These are phyloP conservation scores for Quercus tomentella DNA, from an alignment of 331 rosid genomes.

Conservation along the genomic window DNA sequence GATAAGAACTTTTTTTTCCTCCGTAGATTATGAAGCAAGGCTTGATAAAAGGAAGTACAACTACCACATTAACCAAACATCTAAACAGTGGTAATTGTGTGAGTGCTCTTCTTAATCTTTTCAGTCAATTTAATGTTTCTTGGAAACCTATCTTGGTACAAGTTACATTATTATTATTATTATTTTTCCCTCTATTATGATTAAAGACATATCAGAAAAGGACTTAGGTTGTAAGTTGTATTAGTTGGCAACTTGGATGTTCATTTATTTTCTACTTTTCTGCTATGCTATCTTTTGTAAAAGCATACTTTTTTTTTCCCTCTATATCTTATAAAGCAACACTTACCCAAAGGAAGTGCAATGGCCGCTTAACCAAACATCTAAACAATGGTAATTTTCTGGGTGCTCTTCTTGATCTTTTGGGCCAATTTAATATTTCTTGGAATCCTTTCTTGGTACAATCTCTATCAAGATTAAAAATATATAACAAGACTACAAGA, in stretches of 20 bases:
- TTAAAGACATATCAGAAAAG: background rate
- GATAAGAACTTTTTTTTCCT: too few species aligned
- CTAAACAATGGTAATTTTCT: too few species aligned
- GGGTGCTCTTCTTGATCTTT: too few species aligned
- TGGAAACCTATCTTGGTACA: slow-evolving; percentile 13
- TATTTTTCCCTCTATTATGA: slow-evolving; percentile 20
- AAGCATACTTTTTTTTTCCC: slow-evolving; percentile 1
- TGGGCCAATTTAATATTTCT: too few species aligned
- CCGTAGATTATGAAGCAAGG: background rate
- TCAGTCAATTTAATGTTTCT: background rate
- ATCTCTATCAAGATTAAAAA: too few species aligned
- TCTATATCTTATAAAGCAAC: background rate
- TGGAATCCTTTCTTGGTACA: too few species aligned
- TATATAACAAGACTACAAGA: too few species aligned
- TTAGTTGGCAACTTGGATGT: slow-evolving; percentile 14
- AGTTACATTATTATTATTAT: slow-evolving; percentile 3
- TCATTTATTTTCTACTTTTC: slow-evolving; percentile 14
- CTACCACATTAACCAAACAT: slow-evolving; percentile 11
- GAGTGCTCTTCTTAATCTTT: background rate
- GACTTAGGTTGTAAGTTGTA: slow-evolving; percentile 15
- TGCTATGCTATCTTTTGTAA: slow-evolving; percentile 6
- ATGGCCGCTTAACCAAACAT: too few species aligned
- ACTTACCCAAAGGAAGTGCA: too few species aligned
- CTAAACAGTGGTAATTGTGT: background rate
- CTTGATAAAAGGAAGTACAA: background rate